phyloP scores from a whole-genome alignment of 345 rosid genomes.

The Lumnitzera racemosa region DNA sequence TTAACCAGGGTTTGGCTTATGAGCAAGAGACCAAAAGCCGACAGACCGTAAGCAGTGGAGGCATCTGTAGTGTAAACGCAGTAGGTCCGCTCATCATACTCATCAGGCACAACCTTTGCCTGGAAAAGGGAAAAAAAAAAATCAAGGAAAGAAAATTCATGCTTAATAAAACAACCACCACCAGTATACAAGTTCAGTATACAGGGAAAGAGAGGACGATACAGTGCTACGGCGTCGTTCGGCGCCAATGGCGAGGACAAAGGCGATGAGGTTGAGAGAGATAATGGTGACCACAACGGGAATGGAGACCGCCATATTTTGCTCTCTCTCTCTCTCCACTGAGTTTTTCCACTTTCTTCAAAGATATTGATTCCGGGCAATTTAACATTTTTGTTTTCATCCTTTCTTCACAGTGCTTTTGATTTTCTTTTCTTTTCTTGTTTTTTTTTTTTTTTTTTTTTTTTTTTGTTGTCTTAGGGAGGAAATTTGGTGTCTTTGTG shows the following conservation, averaged over 20 bases:
- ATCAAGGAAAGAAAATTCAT: not conserved
- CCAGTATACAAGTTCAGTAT: too few relatives aligned
- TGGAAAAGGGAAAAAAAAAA: constrained; percentile 10
- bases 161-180: not conserved
- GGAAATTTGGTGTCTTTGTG: too few relatives aligned
- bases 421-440: too few relatives aligned
- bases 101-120: constrained; percentile 57
- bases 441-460: too few relatives aligned
- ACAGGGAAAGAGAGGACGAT: not conserved
- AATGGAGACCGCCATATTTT: constrained; percentile 63
- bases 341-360: too few relatives aligned
- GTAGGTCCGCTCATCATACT: constrained; percentile 72
- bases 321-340: too few relatives aligned
- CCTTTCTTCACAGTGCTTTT: too few relatives aligned
- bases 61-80: constrained; percentile 76
- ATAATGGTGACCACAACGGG: constrained; percentile 42
- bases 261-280: constrained; percentile 81
- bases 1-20: constrained; percentile 63
- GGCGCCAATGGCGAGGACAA: constrained; percentile 89
- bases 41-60: constrained; percentile 71
- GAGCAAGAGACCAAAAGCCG: constrained; percentile 68
- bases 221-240: constrained; percentile 95
- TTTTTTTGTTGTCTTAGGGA: too few relatives aligned
- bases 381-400: too few relatives aligned
- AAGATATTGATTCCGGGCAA: too few relatives aligned